Conservation (phyloP, 495 filamentous ascomycete genomes). For the Neurospora sp. region DNA sequence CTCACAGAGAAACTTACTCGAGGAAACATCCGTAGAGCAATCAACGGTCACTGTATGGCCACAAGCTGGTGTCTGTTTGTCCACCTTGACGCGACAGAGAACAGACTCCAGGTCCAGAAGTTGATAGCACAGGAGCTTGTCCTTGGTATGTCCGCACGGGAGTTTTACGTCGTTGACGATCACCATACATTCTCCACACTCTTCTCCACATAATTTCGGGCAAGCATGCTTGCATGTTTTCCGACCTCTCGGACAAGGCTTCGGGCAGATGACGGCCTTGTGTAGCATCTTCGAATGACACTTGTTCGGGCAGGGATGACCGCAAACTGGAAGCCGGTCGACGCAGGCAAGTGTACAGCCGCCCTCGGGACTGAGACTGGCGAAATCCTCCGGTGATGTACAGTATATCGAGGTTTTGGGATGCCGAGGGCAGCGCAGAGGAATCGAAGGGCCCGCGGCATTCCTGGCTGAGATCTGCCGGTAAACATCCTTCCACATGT, state of each 20-base stretch:
- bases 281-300: slow-evolving; percentile 65
- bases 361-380: slow-evolving; percentile 53
- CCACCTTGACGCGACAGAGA: slow-evolving; percentile 25
- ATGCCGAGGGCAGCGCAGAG: slow-evolving; percentile 60
- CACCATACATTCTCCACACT: slow-evolving; percentile 13
- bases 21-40: slow-evolving; percentile 39
- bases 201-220: slow-evolving; percentile 48
- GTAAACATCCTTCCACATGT: slow-evolving; percentile 64
- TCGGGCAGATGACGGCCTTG: slow-evolving; percentile 48
- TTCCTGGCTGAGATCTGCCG: slow-evolving; percentile 37
- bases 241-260: slow-evolving; percentile 48
- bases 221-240: slow-evolving; percentile 54
- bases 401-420: slow-evolving; percentile 46
- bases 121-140: slow-evolving; percentile 40
- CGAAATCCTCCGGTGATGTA: slow-evolving; percentile 53
- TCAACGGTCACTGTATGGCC: slow-evolving; percentile 39
- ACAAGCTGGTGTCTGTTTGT: slow-evolving; percentile 41
- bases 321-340: slow-evolving; percentile 50
- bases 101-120: slow-evolving; percentile 10
- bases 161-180: slow-evolving; percentile 25
- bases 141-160: slow-evolving; percentile 49
- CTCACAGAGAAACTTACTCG: slow-evolving; percentile 32
- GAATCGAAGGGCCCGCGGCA: slow-evolving; percentile 45
- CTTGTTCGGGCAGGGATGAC: slow-evolving; percentile 57
- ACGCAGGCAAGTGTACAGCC: slow-evolving; percentile 55